Evolutionary conservation across 495 filamentous ascomycete species (phyloP).

Genomic region (Podospora fimiseda): DNA sequence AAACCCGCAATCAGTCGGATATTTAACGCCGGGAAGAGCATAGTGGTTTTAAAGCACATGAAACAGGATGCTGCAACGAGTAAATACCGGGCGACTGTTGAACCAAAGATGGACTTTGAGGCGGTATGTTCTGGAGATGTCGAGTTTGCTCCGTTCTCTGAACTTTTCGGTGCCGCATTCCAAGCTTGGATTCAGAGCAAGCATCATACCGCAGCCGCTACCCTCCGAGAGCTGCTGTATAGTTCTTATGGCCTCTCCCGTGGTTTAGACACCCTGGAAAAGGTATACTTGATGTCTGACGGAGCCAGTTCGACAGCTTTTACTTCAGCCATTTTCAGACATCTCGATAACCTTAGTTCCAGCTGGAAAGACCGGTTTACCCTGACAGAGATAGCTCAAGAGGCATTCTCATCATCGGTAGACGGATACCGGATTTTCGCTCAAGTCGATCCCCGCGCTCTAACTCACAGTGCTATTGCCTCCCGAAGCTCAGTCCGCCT

Average conservation of each 20-base stretch:
- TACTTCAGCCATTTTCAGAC: slow-evolving; percentile 64
- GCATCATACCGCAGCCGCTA: slow-evolving; percentile 58
- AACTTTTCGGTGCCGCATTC: slow-evolving; percentile 63
- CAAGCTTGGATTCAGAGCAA: slow-evolving; percentile 64
- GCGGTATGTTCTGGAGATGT: slow-evolving; percentile 42
- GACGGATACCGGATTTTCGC: slow-evolving; percentile 54
- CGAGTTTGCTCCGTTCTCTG: slow-evolving; percentile 64
- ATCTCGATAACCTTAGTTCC: slow-evolving; percentile 58
- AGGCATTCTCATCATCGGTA: slow-evolving; percentile 53
- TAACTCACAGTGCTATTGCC: slow-evolving; percentile 26
- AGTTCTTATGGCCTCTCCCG: slow-evolving; percentile 59
- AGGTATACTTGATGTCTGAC: slow-evolving; percentile 68
- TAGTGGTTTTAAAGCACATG: slow-evolving; percentile 69
- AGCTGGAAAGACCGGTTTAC: slow-evolving; percentile 80
- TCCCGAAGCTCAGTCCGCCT: slow-evolving; percentile 39
- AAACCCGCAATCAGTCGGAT: slow-evolving; percentile 60
- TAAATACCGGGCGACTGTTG: slow-evolving; percentile 18
- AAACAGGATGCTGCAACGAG: slow-evolving; percentile 31
- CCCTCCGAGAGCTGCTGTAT: slow-evolving; percentile 61
- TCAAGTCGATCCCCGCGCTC: slow-evolving; percentile 39
- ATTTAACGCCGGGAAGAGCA: slow-evolving; percentile 81
- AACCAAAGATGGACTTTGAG: slow-evolving; percentile 47
- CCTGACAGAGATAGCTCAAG: slow-evolving; percentile 71
- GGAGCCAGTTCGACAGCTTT: slow-evolving; percentile 57
- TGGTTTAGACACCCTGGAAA: slow-evolving; percentile 60